A percentile compares a stretch with the other conserved stretches of the same genome.
These are phyloP conservation scores for Santalum album DNA, from an alignment of 164 flowering plant genomes.

Conservation along the genomic window DNA sequence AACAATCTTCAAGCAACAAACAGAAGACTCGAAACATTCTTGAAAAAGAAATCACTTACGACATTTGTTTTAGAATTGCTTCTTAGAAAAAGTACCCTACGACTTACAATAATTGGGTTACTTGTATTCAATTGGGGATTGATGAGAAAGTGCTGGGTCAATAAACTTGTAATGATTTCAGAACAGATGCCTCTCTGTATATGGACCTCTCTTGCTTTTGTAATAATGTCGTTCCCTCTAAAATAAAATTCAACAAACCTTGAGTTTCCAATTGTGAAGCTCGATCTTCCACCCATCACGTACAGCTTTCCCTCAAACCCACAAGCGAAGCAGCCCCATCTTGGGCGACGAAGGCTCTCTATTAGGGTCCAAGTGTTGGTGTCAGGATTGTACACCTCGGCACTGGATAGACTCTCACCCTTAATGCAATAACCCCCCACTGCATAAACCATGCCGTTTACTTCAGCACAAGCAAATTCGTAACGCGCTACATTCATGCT, in stretches of 20 bases:
- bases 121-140: too few species aligned
- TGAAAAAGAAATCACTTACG: too few species aligned
- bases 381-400: constrained; percentile 77
- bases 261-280: constrained; percentile 86
- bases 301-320: constrained; percentile 78
- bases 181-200: too few species aligned
- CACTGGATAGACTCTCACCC: constrained; percentile 74
- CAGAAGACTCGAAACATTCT: too few species aligned
- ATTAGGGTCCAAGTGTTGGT: constrained; percentile 60
- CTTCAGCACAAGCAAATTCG: constrained; percentile 89
- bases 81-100: too few species aligned
- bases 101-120: too few species aligned
- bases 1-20: too few species aligned
- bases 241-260: constrained; percentile 76
- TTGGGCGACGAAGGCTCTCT: constrained; percentile 74
- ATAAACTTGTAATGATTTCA: too few species aligned
- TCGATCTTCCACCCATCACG: constrained; percentile 93
- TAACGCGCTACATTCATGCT: constrained; percentile 82
- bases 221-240: too few species aligned
- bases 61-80: too few species aligned
- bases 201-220: too few species aligned
- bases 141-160: too few species aligned
- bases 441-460: constrained; percentile 66
- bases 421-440: constrained; percentile 81
- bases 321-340: constrained; percentile 87